Evolutionary conservation across 1,284 basidiomycete genomes (phyloP).

Genomic region (Ceratobasidium sp.): DNA sequence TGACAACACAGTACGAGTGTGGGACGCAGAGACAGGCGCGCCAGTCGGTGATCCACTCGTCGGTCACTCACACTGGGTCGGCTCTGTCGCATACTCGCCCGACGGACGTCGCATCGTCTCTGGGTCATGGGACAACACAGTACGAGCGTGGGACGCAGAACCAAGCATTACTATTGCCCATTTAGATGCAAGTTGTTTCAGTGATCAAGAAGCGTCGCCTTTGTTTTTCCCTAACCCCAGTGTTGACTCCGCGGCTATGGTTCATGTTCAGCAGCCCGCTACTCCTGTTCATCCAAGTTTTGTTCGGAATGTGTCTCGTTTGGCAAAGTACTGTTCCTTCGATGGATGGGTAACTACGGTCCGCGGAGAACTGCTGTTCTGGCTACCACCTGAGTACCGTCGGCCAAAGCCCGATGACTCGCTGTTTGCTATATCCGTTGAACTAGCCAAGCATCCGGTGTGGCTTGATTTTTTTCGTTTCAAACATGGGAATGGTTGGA

Average conservation of each 20-base stretch:
- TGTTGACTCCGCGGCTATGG: no score
- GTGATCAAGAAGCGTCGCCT: no score
- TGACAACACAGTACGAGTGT: slow-evolving; percentile 85
- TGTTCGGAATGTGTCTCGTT: background rate
- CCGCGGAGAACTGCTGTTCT: background rate
- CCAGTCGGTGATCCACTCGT: slow-evolving; percentile 78
- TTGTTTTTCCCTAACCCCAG: no score
- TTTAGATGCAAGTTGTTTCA: no score
- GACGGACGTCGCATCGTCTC: no score
- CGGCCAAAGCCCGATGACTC: background rate
- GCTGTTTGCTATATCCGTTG: background rate
- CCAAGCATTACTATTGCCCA: no score
- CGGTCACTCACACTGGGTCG: slow-evolving; percentile 71
- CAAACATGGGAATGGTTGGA: background rate
- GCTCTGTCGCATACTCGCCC: no score
- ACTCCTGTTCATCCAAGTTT: background rate
- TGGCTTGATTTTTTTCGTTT: background rate
- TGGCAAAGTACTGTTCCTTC: background rate
- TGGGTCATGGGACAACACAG: no score
- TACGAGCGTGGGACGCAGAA: no score
- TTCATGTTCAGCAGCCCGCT: no score
- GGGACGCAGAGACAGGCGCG: slow-evolving; percentile 79
- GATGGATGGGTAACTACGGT: background rate
- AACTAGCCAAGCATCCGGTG: background rate
- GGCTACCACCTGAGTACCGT: slow-evolving; percentile 2